Evolutionary conservation across 2,329 filamentous ascomycete species (phyloP), one percentile per base, ranked within the genome.

Genomic region (Colletotrichum spaethianum): DNA sequence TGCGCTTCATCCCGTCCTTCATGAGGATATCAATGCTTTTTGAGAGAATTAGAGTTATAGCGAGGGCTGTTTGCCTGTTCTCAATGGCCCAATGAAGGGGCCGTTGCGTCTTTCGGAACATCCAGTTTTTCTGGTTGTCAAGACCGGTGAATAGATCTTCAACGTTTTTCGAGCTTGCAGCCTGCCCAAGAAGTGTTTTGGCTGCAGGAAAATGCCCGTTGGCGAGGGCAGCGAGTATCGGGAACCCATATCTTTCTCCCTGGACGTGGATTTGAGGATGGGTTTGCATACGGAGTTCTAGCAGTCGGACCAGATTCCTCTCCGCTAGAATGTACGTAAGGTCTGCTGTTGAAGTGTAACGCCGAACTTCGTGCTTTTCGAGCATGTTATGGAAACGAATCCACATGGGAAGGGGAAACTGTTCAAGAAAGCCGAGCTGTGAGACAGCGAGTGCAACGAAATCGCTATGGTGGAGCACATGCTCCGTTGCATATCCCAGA

Each of bases 391-490:
- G 65, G 3, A 80, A 57, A 0, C 61, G 53, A 33, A 82, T 76
- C 81, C 81, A 84, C 1, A 63, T 33, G 12, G 63, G n/a, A 33
- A 79, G 62, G n/a, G 67, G 60, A 53, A 83, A 83, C 0, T 36
- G 11, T 16, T 65, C 31, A 1, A 86, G 38, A 73, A 85, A 84
- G 0, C 70, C 56, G 5, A 62, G 36, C 73, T 83, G 80, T 26
- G 65, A 40, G 46, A 11, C 20, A 83, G 74, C 1, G 71, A 42
- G 8, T 4, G 75, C 70, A 62, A 83, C 82, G 38, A 23, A 36
- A 48, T 87, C 75, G n/a, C 85, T 80, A 67, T 88, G 85, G 59
- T 77, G 70, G 20, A 87, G 75, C 16, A 86, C 56, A 65, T 84
- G 79, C 5, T 76, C 70, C 11, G 81, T 75, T 26, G 85, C 82